phyloP scores from a whole-genome alignment of 495 filamentous ascomycete genomes.

The Penicillium paxilli region DNA sequence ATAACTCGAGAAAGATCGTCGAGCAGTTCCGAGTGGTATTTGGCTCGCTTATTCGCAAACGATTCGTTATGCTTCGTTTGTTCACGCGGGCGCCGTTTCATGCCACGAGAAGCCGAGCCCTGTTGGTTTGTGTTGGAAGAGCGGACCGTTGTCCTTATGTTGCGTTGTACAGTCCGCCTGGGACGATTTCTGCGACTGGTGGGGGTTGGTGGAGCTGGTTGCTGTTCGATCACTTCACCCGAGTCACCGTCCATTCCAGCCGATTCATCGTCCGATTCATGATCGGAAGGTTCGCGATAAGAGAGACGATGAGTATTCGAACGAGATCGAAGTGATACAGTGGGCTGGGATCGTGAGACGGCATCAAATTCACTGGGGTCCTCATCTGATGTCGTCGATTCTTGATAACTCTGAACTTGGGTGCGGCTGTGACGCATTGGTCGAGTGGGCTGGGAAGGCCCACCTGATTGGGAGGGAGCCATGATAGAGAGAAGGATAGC shows the following conservation, averaged over 20 bases:
- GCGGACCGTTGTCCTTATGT: background rate
- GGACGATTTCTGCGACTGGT: background rate
- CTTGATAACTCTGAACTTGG: slow-evolving; percentile 40
- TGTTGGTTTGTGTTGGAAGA: background rate
- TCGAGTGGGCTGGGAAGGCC: slow-evolving; percentile 21
- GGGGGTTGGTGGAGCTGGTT: background rate
- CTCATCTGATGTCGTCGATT: slow-evolving; percentile 38
- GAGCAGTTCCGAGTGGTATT: slow-evolving; percentile 14
- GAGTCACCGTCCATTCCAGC: slow-evolving; percentile 12
- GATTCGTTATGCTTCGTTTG: background rate
- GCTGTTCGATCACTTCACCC: background rate
- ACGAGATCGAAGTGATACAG: background rate
- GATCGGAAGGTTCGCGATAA: slow-evolving; percentile 37
- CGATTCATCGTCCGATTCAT: slow-evolving; percentile 37
- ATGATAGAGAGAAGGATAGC: slow-evolving; percentile 12
- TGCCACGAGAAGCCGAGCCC: background rate
- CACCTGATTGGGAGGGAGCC: slow-evolving; percentile 25
- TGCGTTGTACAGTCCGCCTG: background rate
- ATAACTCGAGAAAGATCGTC: slow-evolving; percentile 41
- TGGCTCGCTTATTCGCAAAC: slow-evolving; percentile 31
- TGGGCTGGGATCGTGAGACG: background rate
- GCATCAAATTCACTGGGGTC: slow-evolving; percentile 9
- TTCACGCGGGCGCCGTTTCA: background rate
- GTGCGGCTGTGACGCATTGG: slow-evolving; percentile 43
- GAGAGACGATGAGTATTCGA: slow-evolving; percentile 17